Conservation (phyloP, 805 yeast genomes). For the Jamesozyma piceae region DNA sequence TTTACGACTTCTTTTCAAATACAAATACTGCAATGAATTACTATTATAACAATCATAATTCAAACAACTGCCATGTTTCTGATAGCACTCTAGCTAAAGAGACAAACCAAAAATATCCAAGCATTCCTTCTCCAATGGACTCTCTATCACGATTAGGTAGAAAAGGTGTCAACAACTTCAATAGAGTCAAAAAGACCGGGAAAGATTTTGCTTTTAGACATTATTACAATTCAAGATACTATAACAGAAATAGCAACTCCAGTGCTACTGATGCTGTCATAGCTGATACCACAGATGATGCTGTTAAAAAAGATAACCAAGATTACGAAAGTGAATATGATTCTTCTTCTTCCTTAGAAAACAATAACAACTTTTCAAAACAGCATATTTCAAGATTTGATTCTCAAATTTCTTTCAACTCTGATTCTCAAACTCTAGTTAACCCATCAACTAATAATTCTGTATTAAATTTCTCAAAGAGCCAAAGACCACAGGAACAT, state of each 20-base stretch:
- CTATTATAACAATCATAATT: too few relatives aligned
- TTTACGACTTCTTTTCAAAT: too few relatives aligned
- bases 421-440: constrained; percentile 16
- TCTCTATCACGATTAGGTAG: constrained; percentile 9
- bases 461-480: background rate
- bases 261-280: background rate
- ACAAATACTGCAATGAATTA: too few relatives aligned
- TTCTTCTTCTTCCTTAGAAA: background rate
- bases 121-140: constrained; percentile 7
- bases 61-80: too few relatives aligned
- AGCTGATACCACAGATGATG: background rate
- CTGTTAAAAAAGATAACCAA: background rate
- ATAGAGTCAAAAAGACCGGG: constrained; percentile 9
- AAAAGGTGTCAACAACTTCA: constrained; percentile 9
- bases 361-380: background rate
- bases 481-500: background rate
- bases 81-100: background rate
- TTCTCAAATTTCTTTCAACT: constrained; percentile 12
- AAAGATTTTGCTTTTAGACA: constrained; percentile 7
- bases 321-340: background rate
- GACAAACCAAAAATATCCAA: background rate
- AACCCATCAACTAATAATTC: constrained; percentile 1
- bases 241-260: background rate
- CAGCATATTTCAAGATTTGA: constrained; percentile 2
- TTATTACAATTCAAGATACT: background rate